Evolutionary conservation across 179 eudicot species (phyloP), one percentile per base, ranked within the genome.

Genomic region (Silene noctiflora): DNA sequence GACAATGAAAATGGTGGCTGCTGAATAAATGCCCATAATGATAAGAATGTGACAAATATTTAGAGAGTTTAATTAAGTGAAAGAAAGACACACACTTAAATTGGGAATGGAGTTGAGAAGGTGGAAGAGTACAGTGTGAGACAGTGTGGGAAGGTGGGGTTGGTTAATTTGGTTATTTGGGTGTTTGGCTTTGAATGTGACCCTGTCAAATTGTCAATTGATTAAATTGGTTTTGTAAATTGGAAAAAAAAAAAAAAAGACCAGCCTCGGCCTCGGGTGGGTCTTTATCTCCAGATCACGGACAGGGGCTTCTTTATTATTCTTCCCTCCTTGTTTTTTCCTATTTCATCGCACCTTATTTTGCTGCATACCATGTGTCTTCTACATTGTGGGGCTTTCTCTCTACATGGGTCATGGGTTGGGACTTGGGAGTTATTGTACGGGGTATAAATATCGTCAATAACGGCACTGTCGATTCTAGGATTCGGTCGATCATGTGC

Each of bases 1-100:
- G 27, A 58, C 22, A 53, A 78, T 53, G 25, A 72, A 48, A 80
- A 76, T 56, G 83, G 73, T 27, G 60, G 42, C 2, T 44, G 71
- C 35, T 60, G 51, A 66, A 24, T 58, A 25, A 72, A 56, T 56
- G 56, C 64, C 79, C 84, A 81, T 70, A 44, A 42, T 42, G 0
- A 29, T 29, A 29, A 72, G 14, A 71, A 53, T 25, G 75, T 71
- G 39, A 61, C 19, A 70, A 10, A 22, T 46, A 16, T 71, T 53
- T 14, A 58, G 44, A 9, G 75, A 72, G 42, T 48, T 20, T n/a
- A 42, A 42, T 21, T 21, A 33, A 7, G 63, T 12, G 25, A 58
- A 17, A 53, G 19, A 48, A 14, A 48, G 56, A 48, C 16, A 53
- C n/a, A 53, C 6, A 53, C n/a, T 53, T 55, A 55, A 55, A 55